Conservation (phyloP, 1,284 basidiomycete genomes). For the Volvariella surrecta region DNA sequence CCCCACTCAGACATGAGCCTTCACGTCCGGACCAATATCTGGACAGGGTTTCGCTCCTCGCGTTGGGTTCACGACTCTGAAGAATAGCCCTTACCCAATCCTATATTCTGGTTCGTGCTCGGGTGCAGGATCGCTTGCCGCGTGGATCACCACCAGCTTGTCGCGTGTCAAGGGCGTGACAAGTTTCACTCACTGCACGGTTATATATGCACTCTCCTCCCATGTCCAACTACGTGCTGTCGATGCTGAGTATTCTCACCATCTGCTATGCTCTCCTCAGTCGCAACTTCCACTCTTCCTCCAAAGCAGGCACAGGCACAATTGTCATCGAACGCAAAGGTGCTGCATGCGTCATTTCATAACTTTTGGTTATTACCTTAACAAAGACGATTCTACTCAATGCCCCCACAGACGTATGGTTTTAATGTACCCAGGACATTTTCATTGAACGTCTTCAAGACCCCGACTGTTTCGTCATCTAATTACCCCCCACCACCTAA, state of each 20-base stretch:
- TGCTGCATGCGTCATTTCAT: constrained; percentile 8
- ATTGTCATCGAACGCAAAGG: constrained; percentile 14
- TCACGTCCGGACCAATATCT: too few relatives aligned
- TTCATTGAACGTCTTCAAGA: constrained; percentile 43
- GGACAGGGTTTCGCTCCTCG: too few relatives aligned
- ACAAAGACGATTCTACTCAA: not conserved
- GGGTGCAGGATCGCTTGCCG: constrained; percentile 10
- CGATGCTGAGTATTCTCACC: constrained; percentile 19
- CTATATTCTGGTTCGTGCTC: not conserved
- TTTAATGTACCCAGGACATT: constrained; percentile 34
- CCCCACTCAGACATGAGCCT: too few relatives aligned
- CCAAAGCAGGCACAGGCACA: constrained; percentile 13
- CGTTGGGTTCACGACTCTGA: too few relatives aligned
- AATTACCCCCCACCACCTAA: constrained; percentile 29
- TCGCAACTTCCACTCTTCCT: constrained; percentile 16
- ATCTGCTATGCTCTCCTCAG: constrained; percentile 24
- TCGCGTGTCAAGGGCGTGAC: constrained; percentile 30
- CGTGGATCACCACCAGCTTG: constrained; percentile 29
- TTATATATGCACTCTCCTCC: constrained; percentile 18
- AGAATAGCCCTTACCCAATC: too few relatives aligned
- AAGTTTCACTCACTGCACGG: constrained; percentile 12
- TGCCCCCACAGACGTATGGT: constrained; percentile 7
- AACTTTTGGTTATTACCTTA: not conserved
- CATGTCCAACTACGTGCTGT: constrained; percentile 5
- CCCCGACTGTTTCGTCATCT: constrained; percentile 28